These are phyloP conservation scores for Corchorus capsularis DNA, from an alignment of 345 rosid genomes.

Conservation along the genomic window DNA sequence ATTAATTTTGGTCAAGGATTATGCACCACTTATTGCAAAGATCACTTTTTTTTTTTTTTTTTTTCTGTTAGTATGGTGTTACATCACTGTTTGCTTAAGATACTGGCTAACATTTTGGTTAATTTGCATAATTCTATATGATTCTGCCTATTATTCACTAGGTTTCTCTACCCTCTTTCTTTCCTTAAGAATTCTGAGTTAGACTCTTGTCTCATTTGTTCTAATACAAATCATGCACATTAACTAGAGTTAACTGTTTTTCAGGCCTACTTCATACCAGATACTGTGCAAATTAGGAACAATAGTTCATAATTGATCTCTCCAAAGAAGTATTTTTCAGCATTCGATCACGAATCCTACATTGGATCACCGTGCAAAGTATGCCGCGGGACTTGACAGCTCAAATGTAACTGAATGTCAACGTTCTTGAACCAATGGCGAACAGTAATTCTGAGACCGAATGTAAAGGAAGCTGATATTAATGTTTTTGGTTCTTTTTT, in stretches of 20 bases:
- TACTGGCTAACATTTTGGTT: neutral
- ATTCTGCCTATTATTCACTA: neutral
- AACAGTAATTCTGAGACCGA: slow-evolving; percentile 28
- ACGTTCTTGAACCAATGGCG: slow-evolving; percentile 27
- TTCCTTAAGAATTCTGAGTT: neutral
- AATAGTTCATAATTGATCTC: neutral
- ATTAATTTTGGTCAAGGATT: neutral
- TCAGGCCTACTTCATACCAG: neutral
- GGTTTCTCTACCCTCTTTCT: neutral
- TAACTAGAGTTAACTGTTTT: neutral
- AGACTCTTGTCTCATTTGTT: neutral
- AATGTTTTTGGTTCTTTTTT: neutral
- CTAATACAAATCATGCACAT: slow-evolving; percentile 1
- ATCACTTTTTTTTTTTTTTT: neutral
- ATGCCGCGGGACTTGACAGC: slow-evolving; percentile 27
- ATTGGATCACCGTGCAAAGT: neutral
- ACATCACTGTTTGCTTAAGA: neutral
- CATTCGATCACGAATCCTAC: neutral
- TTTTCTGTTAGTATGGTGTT: neutral
- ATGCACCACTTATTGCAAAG: neutral
- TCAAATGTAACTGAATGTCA: slow-evolving; percentile 22
- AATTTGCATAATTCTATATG: neutral
- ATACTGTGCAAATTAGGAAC: neutral
- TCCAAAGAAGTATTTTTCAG: neutral
- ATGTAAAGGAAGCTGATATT: slow-evolving; percentile 26